Evolutionary conservation across 352 stramenopile species (phyloP).

Genomic region (Poterioochromonas sp.): DNA sequence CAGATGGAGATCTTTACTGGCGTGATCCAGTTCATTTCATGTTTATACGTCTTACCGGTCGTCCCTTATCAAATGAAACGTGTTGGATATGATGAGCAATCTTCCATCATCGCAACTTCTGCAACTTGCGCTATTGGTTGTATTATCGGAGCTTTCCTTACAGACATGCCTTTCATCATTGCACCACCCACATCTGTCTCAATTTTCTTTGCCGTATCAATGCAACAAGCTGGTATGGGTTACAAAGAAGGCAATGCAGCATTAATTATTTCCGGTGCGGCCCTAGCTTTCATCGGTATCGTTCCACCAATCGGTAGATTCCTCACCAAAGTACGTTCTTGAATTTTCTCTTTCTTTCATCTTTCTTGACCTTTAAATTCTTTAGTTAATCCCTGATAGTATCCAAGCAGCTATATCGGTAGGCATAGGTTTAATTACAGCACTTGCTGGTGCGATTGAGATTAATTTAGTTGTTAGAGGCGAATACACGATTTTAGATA

Average conservation of each 20-base stretch:
- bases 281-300: conserved; percentile 6
- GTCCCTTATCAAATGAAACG: conserved; percentile 26
- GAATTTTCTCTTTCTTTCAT: not conserved
- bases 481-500: conserved; percentile 28
- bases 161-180: conserved; percentile 53
- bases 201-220: conserved; percentile 25
- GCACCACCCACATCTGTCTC: conserved; percentile 41
- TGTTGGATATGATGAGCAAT: not conserved
- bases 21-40: conserved; percentile 33
- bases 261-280: conserved; percentile 4
- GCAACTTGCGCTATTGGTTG: conserved; percentile 30
- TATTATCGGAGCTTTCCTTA: conserved; percentile 48
- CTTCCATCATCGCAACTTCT: not conserved
- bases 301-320: conserved; percentile 11
- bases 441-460: conserved; percentile 24
- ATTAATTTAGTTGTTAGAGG: conserved; percentile 29
- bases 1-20: conserved; percentile 28
- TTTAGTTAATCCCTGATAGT: conserved; percentile 11
- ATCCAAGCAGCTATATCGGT: conserved; percentile 30
- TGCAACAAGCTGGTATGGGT: conserved; percentile 15
- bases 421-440: conserved; percentile 32
- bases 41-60: conserved; percentile 28
- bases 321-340: not conserved
- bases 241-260: conserved; percentile 14
- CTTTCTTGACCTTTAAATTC: not conserved